Conservation (phyloP, 768 basidiomycete species). For the Suillus subaureus region DNA sequence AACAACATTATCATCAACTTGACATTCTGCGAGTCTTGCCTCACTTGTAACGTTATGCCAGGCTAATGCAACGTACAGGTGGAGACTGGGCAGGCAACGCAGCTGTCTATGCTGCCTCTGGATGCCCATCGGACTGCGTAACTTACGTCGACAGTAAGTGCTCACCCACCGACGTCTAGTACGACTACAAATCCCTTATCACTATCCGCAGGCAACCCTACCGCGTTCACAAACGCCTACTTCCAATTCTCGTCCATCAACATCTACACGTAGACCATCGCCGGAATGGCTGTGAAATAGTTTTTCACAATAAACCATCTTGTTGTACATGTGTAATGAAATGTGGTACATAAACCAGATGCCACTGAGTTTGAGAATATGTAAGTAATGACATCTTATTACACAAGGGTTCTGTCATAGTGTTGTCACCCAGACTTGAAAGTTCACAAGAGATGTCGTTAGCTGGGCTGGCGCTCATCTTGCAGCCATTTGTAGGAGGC, state of each 20-base stretch:
- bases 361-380: background rate
- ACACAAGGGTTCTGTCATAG: background rate
- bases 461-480: background rate
- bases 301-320: background rate
- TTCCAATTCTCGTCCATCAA: conserved; percentile 42
- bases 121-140: conserved; percentile 33
- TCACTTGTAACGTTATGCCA: background rate
- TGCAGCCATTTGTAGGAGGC: too few species aligned
- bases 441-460: background rate
- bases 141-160: conserved; percentile 33
- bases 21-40: conserved; percentile 31
- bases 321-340: background rate
- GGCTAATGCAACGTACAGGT: conserved; percentile 19
- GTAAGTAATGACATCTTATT: background rate
- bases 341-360: background rate
- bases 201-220: conserved; percentile 34
- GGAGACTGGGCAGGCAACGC: conserved; percentile 33
- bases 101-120: conserved; percentile 29
- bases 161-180: background rate
- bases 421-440: background rate
- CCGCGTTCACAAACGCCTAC: conserved; percentile 44
- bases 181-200: background rate
- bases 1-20: conserved; percentile 38
- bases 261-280: conserved; percentile 32
- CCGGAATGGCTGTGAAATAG: background rate